Evolutionary conservation across 164 flowering plant species (phyloP).

Genomic region (Aristolochia contorta): DNA sequence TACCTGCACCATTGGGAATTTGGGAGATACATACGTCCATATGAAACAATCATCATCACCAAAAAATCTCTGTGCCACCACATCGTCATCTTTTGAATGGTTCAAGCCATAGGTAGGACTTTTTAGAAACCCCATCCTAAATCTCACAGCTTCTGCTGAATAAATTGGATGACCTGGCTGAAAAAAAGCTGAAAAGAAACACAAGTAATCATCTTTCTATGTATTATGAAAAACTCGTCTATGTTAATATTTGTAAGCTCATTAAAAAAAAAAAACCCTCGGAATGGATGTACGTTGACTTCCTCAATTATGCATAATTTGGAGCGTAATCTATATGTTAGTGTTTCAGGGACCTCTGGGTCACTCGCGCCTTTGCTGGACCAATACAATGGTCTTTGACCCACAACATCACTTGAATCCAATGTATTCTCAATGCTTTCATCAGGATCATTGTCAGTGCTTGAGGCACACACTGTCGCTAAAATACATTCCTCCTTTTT

Average conservation of each 20-base stretch:
- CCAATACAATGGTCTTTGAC: conserved; percentile 60
- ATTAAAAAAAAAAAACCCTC: conserved; percentile 37
- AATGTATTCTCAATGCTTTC: conserved; percentile 70
- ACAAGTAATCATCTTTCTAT: background rate
- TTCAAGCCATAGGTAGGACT: conserved; percentile 6
- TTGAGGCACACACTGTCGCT: conserved; percentile 64
- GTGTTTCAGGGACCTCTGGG: conserved; percentile 54
- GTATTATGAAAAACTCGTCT: background rate
- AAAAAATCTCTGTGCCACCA: conserved; percentile 5
- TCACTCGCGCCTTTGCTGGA: conserved; percentile 75
- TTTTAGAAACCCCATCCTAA: conserved; percentile 33
- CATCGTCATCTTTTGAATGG: conserved; percentile 7
- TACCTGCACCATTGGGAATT: conserved; percentile 45
- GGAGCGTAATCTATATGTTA: conserved; percentile 42
- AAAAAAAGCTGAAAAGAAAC: conserved; percentile 30
- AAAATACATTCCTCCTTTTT: conserved; percentile 25
- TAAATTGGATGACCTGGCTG: conserved; percentile 41
- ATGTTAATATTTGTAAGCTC: background rate
- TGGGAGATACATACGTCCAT: conserved; percentile 39
- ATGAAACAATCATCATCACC: conserved; percentile 13
- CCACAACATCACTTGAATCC: conserved; percentile 37
- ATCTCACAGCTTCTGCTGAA: conserved; percentile 40
- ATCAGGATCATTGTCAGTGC: conserved; percentile 74
- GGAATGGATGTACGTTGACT: conserved; percentile 61
- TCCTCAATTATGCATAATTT: conserved; percentile 58